Evolutionary conservation across 768 basidiomycete genomes (phyloP).

Genomic region (Amanita pallidorosea): DNA sequence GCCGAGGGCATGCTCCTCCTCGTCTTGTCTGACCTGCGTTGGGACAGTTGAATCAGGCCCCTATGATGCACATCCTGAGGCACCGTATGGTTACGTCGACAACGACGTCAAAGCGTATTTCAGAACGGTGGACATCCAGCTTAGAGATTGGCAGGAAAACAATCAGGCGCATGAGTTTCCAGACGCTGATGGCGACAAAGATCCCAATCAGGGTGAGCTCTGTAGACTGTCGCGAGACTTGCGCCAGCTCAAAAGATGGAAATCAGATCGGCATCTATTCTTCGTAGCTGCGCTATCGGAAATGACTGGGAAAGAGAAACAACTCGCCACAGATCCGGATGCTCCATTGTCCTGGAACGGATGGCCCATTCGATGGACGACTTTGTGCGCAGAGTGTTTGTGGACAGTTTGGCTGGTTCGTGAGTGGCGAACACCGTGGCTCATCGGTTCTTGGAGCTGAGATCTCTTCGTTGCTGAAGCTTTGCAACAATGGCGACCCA

Average conservation of each 20-base stretch:
- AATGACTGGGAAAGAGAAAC: constrained; percentile 80
- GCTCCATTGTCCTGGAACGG: constrained; percentile 73
- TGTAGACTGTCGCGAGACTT: neutral
- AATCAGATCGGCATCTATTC: constrained; percentile 62
- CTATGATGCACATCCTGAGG: constrained; percentile 36
- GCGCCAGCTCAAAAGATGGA: neutral
- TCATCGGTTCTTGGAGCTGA: too few species aligned
- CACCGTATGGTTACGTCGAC: constrained; percentile 86
- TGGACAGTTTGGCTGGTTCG: constrained; percentile 79
- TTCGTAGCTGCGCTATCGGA: constrained; percentile 76
- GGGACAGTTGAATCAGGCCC: constrained; percentile 13
- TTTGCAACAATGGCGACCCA: too few species aligned
- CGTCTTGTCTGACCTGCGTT: too few species aligned
- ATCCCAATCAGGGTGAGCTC: constrained; percentile 57
- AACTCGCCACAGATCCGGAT: constrained; percentile 88
- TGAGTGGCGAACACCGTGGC: constrained; percentile 20
- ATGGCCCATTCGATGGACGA: constrained; percentile 91
- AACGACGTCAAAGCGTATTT: constrained; percentile 91
- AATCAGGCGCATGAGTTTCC: constrained; percentile 23
- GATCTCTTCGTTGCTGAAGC: too few species aligned
- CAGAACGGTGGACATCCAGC: constrained; percentile 76
- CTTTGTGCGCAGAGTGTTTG: constrained; percentile 84
- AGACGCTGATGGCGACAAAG: constrained; percentile 22
- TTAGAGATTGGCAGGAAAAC: constrained; percentile 75
- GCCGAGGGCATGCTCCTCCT: too few species aligned